Base-by-base conservation (phyloP, 805 yeast species). In the Isabelozyma pseudorhagii region DNA sequence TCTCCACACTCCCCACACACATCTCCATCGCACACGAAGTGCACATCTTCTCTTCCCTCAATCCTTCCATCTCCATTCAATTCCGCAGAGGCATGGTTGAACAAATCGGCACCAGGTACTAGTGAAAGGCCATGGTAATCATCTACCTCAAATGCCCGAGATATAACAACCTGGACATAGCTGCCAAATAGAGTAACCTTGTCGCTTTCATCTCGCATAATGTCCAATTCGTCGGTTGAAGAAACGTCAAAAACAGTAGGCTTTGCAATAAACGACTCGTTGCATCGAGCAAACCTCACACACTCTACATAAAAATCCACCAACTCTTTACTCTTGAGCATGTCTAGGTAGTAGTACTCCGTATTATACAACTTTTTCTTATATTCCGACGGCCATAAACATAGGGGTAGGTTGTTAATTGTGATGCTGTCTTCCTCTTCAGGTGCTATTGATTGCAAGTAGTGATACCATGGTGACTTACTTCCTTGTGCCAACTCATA, bases 71-170 rank as follows among this genome's bases (percentile, higher is more conserved):
- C 60, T 10, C 50, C 49, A 3, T 44, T 46, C 5, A 55, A 18
- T 5, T 47, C 36, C 66, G 82, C 76, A 5, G 75, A 64, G 40
- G 70, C 63, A 61, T 91, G 97, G 56, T 92, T 92, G 68, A 91
- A 89, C 36, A 93, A 69, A 67, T 92, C 97, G 0, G 97, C 97
- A 13, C 91, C 89, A 0, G 97, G 97, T 21, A 92, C 96, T 45
- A 93, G 69, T 0, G 88, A 89, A 29, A 85, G 74, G 31, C 83
- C 87, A 57, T 86, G 89, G 61, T 66, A 91, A 45, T 75, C 75
- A 64, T 93, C 98, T 28, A 92, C 81, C 40, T 83, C 84, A 63
- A 93, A 92, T 1, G 92, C 91, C 52, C 97, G 76, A 1, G 94
- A 82, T 0, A 92, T 82, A 13, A 89, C 76, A 0, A 85, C 79